Evolutionary conservation across 2,329 filamentous ascomycete species (phyloP).

Genomic region (Xylaria sp.): DNA sequence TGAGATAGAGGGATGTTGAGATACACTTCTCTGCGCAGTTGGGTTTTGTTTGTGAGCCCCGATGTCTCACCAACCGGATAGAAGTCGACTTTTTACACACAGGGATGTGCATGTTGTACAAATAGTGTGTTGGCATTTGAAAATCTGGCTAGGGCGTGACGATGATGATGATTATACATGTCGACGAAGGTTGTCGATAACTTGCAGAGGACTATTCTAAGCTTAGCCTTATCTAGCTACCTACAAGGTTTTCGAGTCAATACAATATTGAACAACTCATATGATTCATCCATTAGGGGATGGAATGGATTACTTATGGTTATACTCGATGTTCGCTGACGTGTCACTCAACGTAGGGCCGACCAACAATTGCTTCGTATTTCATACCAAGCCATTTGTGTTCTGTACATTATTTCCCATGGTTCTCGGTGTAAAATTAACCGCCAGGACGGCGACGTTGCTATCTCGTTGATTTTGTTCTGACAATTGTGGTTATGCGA

Average conservation of each 20-base stretch:
- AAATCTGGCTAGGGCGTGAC: constrained; percentile 11
- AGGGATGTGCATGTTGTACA: constrained; percentile 24
- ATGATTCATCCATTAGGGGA: neutral
- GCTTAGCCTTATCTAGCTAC: constrained; percentile 18
- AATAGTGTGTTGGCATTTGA: constrained; percentile 5
- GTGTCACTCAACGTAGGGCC: neutral
- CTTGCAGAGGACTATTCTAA: constrained; percentile 14
- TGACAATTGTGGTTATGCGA: constrained; percentile 5
- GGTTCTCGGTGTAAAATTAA: neutral
- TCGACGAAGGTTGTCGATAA: constrained; percentile 13
- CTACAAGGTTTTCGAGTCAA: constrained; percentile 5
- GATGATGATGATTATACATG: neutral
- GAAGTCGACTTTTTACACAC: constrained; percentile 21
- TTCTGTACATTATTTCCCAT: neutral
- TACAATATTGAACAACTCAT: neutral
- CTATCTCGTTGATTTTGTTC: constrained; percentile 9
- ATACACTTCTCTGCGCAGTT: constrained; percentile 34
- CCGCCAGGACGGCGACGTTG: neutral
- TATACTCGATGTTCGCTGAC: neutral
- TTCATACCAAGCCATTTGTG: neutral
- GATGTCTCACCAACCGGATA: constrained; percentile 14
- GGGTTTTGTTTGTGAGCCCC: constrained; percentile 22
- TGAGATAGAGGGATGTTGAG: constrained; percentile 30
- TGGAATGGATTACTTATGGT: neutral
- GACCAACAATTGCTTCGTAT: neutral